Conservation (phyloP, 768 basidiomycete genomes). For the Agrocybe chaxingu region DNA sequence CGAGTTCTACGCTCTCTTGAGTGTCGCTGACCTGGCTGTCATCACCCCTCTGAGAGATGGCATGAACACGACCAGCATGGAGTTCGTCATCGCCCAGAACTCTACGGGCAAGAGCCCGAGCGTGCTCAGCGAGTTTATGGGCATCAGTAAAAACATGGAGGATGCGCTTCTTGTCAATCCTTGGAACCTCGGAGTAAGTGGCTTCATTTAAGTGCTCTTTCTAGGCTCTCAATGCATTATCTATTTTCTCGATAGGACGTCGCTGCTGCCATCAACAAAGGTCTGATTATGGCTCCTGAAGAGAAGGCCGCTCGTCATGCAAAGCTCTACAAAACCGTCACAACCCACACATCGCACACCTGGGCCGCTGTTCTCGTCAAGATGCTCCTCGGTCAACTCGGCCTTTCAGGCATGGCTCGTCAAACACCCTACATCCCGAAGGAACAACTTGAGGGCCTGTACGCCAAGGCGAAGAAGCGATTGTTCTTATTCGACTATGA, state of each 20-base stretch:
- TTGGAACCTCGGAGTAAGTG: conserved; percentile 94
- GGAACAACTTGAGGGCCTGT: conserved; percentile 53
- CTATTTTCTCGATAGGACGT: no score
- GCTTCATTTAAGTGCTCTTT: no score
- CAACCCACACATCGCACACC: conserved; percentile 90
- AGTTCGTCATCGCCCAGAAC: conserved; percentile 94
- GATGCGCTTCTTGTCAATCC: conserved; percentile 92
- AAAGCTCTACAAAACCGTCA: conserved; percentile 78
- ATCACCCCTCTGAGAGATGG: conserved; percentile 96
- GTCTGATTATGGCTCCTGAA: conserved; percentile 72
- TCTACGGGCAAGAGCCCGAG: conserved; percentile 80
- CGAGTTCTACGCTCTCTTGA: conserved; percentile 94
- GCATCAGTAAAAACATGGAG: conserved; percentile 89
- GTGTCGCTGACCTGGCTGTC: conserved; percentile 90
- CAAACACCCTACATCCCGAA: conserved; percentile 83
- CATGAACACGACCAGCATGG: conserved; percentile 99
- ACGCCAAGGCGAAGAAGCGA: conserved; percentile 72
- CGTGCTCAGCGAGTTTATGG: conserved; percentile 97
- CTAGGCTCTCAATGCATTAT: no score
- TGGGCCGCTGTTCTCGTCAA: conserved; percentile 91
- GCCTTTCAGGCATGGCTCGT: conserved; percentile 72
- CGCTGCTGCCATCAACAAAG: conserved; percentile 85
- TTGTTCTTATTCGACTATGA: conserved; percentile 96
- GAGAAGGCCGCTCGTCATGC: conserved; percentile 78
- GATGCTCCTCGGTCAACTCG: conserved; percentile 82